phyloP scores from a whole-genome alignment of 176 grass and related monocot species.

The Alopecurus myosuroides region DNA sequence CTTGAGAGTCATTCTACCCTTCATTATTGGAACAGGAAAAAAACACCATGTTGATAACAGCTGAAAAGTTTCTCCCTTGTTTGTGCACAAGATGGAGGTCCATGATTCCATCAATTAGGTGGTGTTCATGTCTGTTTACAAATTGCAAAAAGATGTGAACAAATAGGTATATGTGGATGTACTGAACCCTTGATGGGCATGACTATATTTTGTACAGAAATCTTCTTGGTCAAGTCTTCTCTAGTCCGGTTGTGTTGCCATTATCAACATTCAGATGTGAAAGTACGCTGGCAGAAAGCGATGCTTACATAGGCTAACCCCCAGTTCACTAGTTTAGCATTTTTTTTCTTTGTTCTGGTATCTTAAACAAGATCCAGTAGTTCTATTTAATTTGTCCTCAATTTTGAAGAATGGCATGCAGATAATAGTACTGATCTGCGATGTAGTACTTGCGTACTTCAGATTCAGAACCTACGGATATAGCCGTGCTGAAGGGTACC shows the following conservation, averaged over 20 bases:
- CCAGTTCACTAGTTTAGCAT: neutral
- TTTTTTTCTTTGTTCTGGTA: neutral
- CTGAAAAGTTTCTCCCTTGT: neutral
- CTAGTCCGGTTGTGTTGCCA: constrained; percentile 14
- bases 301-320: constrained; percentile 17
- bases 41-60: neutral
- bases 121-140: neutral
- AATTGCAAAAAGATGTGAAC: neutral
- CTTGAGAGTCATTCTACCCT: neutral
- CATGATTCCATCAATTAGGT: neutral
- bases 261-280: constrained; percentile 19
- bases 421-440: neutral
- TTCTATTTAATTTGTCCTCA: constrained; percentile 2
- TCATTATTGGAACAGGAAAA: neutral
- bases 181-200: neutral
- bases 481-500: neutral
- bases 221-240: constrained; percentile 14
- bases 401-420: neutral
- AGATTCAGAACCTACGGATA: neutral
- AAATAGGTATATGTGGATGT: neutral
- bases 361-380: constrained; percentile 40
- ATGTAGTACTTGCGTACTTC: neutral
- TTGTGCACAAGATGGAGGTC: neutral
- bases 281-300: constrained; percentile 28
- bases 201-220: neutral